Percentiles rank a stretch among this genome's conserved stretches.
These are phyloP conservation scores for Artomyces pyxidatus DNA, from an alignment of 768 basidiomycete genomes.

Conservation along the genomic window DNA sequence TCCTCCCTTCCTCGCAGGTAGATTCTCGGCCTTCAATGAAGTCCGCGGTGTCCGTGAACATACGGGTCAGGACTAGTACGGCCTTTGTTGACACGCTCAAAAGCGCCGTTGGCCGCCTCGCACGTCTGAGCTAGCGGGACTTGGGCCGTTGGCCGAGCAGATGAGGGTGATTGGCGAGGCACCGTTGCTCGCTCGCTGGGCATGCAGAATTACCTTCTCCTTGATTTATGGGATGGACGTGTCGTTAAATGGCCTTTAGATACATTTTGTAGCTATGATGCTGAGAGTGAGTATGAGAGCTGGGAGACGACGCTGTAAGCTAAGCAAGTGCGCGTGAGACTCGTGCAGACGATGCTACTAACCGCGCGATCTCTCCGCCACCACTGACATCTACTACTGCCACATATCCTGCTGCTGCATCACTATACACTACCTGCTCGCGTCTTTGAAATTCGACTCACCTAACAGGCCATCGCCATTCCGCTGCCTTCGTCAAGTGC, in stretches of 20 bases:
- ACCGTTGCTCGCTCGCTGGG: constrained; percentile 45
- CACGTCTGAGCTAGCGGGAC: constrained; percentile 40
- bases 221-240: constrained; percentile 40
- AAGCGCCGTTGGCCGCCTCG: constrained; percentile 47
- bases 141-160: constrained; percentile 51
- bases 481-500: too few species aligned
- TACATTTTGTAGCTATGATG: constrained; percentile 18
- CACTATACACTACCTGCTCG: too few species aligned
- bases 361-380: too few species aligned
- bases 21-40: constrained; percentile 42
- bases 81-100: constrained; percentile 54
- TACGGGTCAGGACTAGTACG: constrained; percentile 46
- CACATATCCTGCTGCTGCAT: too few species aligned
- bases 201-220: constrained; percentile 37
- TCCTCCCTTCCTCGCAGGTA: constrained; percentile 50
- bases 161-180: constrained; percentile 55
- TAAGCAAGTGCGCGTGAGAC: too few species aligned
- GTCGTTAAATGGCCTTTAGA: constrained; percentile 18
- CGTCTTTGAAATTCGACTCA: too few species aligned
- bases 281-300: too few species aligned
- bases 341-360: too few species aligned
- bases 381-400: too few species aligned
- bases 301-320: too few species aligned
- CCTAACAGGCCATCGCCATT: too few species aligned
- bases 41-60: constrained; percentile 54